These are phyloP conservation scores for Annulohypoxylon bovei DNA, from an alignment of 495 filamentous ascomycete genomes.

Conservation along the genomic window DNA sequence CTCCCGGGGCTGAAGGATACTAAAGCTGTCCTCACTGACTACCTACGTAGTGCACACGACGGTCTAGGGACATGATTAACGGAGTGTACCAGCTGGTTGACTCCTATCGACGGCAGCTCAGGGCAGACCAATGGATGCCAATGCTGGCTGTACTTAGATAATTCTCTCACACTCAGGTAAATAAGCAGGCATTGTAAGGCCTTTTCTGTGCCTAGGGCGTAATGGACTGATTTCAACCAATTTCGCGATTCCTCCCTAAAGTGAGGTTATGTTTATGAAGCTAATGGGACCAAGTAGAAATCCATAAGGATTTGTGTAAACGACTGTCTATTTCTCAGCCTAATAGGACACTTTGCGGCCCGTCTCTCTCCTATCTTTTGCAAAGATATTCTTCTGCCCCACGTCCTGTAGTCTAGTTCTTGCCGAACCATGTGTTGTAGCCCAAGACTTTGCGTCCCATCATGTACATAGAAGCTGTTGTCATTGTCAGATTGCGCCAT, in stretches of 20 bases:
- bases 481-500: constrained; percentile 58
- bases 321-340: constrained; percentile 39
- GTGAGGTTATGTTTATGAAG: constrained; percentile 6
- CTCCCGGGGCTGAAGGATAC: constrained; percentile 80
- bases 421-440: constrained; percentile 89
- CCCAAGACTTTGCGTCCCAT: constrained; percentile 68
- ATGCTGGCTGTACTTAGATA: constrained; percentile 30
- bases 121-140: neutral
- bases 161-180: constrained; percentile 17
- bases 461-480: constrained; percentile 68
- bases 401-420: constrained; percentile 58
- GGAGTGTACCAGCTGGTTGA: constrained; percentile 6
- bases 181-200: constrained; percentile 28
- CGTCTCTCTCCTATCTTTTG: constrained; percentile 25
- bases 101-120: constrained; percentile 7
- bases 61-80: constrained; percentile 2
- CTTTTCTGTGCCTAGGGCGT: constrained; percentile 35
- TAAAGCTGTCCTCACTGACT: constrained; percentile 39
- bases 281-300: neutral
- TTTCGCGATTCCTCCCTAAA: neutral
- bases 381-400: neutral
- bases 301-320: constrained; percentile 30
- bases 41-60: neutral
- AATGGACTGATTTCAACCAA: constrained; percentile 33
- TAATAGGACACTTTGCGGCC: constrained; percentile 23